Evolutionary conservation across 805 yeast genomes (phyloP).

Genomic region (Lachancea sp.): DNA sequence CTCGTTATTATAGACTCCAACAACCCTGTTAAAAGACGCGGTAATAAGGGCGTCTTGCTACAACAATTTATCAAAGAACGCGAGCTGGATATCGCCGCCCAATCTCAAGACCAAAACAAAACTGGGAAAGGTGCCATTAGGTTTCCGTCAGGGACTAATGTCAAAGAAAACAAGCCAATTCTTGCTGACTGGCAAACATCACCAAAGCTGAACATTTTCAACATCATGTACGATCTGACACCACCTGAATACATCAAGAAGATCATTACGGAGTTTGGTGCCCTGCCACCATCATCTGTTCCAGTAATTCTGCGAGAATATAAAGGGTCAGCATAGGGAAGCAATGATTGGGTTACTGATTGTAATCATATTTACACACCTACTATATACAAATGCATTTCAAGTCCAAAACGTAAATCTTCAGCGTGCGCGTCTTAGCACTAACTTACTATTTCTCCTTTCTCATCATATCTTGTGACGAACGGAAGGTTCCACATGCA

Average conservation of each 20-base stretch:
- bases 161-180: constrained; percentile 34
- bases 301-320: constrained; percentile 95
- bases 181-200: constrained; percentile 57
- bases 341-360: not conserved
- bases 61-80: constrained; percentile 52
- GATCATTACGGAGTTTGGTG: constrained; percentile 92
- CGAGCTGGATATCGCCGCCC: constrained; percentile 25
- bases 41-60: constrained; percentile 54
- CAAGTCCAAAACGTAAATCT: too few relatives aligned
- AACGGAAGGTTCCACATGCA: constrained; percentile 51
- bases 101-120: constrained; percentile 25
- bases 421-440: too few relatives aligned
- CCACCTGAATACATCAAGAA: constrained; percentile 92
- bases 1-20: constrained; percentile 46
- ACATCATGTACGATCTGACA: constrained; percentile 87
- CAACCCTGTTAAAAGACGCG: constrained; percentile 43
- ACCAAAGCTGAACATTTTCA: constrained; percentile 64
- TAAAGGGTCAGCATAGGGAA: constrained; percentile 39
- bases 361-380: constrained; percentile 8
- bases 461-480: constrained; percentile 11
- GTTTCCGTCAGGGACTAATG: constrained; percentile 26
- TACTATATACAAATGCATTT: constrained; percentile 8
- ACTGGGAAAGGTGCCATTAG: constrained; percentile 21
- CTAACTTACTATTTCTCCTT: too few relatives aligned
- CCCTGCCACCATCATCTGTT: constrained; percentile 95